Conservation (phyloP, 2,329 filamentous ascomycete genomes). For the Monosporascus cannonballus region DNA sequence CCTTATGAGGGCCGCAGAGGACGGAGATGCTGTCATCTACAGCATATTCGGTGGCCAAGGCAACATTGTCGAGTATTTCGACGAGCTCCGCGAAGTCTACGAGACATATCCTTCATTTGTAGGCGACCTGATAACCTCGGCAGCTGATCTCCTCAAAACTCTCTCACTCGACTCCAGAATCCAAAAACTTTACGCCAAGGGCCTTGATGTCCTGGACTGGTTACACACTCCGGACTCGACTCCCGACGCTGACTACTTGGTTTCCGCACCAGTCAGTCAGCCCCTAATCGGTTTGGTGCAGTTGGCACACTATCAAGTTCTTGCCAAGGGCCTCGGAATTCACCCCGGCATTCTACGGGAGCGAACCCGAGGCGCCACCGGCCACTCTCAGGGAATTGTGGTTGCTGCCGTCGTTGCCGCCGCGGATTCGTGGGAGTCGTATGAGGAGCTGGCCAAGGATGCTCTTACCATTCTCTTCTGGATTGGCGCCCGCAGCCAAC, state of each 20-base stretch:
- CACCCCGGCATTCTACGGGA: constrained; percentile 85
- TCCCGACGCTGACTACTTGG: constrained; percentile 88
- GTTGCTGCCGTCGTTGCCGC: constrained; percentile 88
- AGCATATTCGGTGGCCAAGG: constrained; percentile 95
- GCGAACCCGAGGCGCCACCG: constrained; percentile 79
- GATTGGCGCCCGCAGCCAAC: constrained; percentile 95
- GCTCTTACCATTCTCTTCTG: constrained; percentile 94
- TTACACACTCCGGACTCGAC: constrained; percentile 83
- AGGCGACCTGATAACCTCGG: constrained; percentile 72
- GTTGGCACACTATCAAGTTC: constrained; percentile 90
- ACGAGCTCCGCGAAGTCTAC: constrained; percentile 89
- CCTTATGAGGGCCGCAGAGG: constrained; percentile 79
- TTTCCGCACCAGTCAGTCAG: constrained; percentile 91
- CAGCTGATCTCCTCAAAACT: constrained; percentile 80
- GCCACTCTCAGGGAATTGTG: constrained; percentile 94
- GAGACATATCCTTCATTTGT: constrained; percentile 87
- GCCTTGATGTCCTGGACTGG: constrained; percentile 93
- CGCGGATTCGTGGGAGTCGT: constrained; percentile 89
- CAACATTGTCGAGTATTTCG: constrained; percentile 99
- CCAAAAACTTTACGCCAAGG: constrained; percentile 94
- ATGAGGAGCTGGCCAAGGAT: constrained; percentile 70
- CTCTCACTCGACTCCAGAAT: constrained; percentile 78
- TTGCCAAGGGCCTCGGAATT: constrained; percentile 84
- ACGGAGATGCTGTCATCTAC: constrained; percentile 79
- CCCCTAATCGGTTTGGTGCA: constrained; percentile 95